Conservation (phyloP, 2,329 filamentous ascomycete genomes). For the Nigrograna mackinnonii region DNA sequence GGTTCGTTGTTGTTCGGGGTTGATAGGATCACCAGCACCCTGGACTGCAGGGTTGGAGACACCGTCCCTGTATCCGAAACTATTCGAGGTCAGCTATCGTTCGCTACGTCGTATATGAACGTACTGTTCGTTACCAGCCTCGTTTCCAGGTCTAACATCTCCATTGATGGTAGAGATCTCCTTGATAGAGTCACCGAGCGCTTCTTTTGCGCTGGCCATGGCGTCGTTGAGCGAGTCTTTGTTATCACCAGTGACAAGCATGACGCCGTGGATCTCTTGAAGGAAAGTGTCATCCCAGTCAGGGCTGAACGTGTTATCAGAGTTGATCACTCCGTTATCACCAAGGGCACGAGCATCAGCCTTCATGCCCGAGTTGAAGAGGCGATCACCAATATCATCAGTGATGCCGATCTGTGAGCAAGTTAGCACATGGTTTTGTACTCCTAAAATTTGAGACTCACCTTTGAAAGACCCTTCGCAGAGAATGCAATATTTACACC, state of each 20-base stretch:
- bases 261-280: slow-evolving; percentile 8
- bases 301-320: neutral
- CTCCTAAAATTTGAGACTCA: slow-evolving; percentile 2
- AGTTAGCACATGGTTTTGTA: no score
- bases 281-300: slow-evolving; percentile 6
- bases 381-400: neutral
- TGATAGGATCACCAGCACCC: neutral
- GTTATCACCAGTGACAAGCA: slow-evolving; percentile 7
- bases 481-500: slow-evolving; percentile 16
- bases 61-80: slow-evolving; percentile 10
- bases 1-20: slow-evolving; percentile 3
- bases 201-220: slow-evolving; percentile 2
- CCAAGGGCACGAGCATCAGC: slow-evolving; percentile 2
- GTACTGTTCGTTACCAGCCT: slow-evolving; percentile 10
- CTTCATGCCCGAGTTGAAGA: slow-evolving; percentile 5
- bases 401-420: no score
- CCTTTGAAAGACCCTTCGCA: slow-evolving; percentile 8
- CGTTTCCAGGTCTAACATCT: slow-evolving; percentile 7
- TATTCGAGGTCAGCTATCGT: neutral
- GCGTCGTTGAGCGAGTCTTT: slow-evolving; percentile 1
- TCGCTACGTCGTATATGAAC: neutral
- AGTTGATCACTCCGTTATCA: slow-evolving; percentile 3
- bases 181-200: slow-evolving; percentile 1
- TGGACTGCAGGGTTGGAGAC: slow-evolving; percentile 6
- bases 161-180: slow-evolving; percentile 5